Percentiles rank a stretch among this genome's conserved stretches.
phyloP scores from a whole-genome alignment of 371 early-diverging fungal species.

The Sporodiniella umbellata region DNA sequence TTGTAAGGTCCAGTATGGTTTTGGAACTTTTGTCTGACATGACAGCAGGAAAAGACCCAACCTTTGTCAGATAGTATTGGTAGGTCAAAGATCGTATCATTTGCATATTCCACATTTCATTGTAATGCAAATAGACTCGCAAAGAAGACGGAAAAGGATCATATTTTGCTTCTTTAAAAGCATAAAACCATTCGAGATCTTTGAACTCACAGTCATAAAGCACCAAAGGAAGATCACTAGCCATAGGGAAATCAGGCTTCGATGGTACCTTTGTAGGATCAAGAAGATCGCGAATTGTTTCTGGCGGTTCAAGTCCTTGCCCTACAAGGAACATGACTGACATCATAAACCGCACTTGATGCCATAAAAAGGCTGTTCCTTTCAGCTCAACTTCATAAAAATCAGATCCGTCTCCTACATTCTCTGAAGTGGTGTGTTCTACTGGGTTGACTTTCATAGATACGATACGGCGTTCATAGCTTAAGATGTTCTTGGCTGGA shows the following conservation, averaged over 20 bases:
- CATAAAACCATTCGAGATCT: constrained; percentile 49
- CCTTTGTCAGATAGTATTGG: constrained; percentile 23
- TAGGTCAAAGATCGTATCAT: constrained; percentile 47
- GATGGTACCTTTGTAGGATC: constrained; percentile 29
- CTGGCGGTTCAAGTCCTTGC: constrained; percentile 41
- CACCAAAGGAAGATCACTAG: constrained; percentile 83
- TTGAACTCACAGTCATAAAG: constrained; percentile 88
- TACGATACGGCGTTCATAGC: constrained; percentile 71
- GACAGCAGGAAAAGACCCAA: constrained; percentile 12
- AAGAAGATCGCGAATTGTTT: constrained; percentile 33
- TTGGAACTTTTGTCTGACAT: constrained; percentile 11
- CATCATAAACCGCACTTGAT: constrained; percentile 97
- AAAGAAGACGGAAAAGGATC: constrained; percentile 30
- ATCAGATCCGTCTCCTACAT: constrained; percentile 24
- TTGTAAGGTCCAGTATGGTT: constrained; percentile 13
- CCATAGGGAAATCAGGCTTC: constrained; percentile 56
- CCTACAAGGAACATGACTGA: constrained; percentile 87
- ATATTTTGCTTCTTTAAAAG: constrained; percentile 8
- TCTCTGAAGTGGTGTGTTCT: constrained; percentile 1
- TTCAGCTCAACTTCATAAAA: constrained; percentile 68
- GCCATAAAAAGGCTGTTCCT: constrained; percentile 94
- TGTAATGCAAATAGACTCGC: constrained; percentile 42
- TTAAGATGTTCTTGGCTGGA: constrained; percentile 72
- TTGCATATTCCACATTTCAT: constrained; percentile 50
- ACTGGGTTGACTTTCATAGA: constrained; percentile 65